phyloP scores from a whole-genome alignment of 169 alveolate genomes.

The Plasmodium sp. region DNA sequence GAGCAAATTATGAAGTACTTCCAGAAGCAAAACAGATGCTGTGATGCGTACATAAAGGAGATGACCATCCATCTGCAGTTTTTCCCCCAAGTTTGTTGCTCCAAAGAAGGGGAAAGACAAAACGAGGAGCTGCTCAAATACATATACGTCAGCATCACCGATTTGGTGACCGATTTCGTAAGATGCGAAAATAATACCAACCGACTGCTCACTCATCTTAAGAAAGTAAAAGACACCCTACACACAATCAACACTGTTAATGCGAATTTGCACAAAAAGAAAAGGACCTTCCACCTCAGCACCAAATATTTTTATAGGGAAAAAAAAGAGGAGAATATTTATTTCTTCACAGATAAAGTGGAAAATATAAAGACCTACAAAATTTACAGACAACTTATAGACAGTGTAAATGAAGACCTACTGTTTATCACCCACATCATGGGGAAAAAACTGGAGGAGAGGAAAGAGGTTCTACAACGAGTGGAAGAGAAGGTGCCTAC shows the following conservation, averaged over 20 bases:
- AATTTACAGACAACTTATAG: constrained; percentile 9
- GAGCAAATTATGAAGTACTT: background rate
- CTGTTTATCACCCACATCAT: background rate
- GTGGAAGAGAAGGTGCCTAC: background rate
- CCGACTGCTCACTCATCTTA: background rate
- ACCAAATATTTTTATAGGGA: constrained; percentile 24
- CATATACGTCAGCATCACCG: background rate
- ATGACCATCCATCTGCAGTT: background rate
- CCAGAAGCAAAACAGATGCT: constrained; percentile 8
- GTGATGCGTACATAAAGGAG: constrained; percentile 26
- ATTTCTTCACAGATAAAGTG: constrained; percentile 2
- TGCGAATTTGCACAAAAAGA: background rate
- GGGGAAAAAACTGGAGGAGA: background rate
- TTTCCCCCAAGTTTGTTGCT: background rate
- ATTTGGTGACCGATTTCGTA: background rate
- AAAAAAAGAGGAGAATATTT: constrained; percentile 5
- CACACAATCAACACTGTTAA: constrained; percentile 7
- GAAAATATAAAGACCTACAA: constrained; percentile 21
- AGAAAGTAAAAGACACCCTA: background rate
- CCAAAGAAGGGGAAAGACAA: background rate
- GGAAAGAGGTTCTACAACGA: background rate
- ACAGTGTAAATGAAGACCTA: background rate
- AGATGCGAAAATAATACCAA: constrained; percentile 24
- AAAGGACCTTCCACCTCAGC: background rate
- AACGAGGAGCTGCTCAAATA: background rate